Evolutionary conservation across 192 early-diverging fungal species (phyloP).

Genomic region (Chytriomyces hyalinus): DNA sequence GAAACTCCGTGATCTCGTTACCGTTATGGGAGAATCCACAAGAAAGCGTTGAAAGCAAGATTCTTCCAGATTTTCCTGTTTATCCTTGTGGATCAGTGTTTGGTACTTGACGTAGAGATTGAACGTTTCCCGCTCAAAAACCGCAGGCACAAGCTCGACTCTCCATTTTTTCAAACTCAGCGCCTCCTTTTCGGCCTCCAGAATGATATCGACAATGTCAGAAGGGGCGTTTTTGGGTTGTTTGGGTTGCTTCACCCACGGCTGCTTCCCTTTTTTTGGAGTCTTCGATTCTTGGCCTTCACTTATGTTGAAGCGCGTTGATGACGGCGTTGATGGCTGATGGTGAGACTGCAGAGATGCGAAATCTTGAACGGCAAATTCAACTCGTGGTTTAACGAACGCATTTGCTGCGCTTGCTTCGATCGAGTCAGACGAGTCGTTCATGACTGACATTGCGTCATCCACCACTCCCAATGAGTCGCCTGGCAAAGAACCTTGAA

Average conservation of each 20-base stretch:
- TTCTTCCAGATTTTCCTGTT: slow-evolving; percentile 54
- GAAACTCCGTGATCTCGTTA: slow-evolving; percentile 6
- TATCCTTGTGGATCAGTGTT: slow-evolving; percentile 76
- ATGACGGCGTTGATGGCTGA: too few relatives aligned
- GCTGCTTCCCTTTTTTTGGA: slow-evolving; percentile 30
- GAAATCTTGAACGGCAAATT: too few relatives aligned
- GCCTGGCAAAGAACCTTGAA: too few relatives aligned
- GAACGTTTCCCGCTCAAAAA: slow-evolving; percentile 77
- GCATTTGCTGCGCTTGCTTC: too few relatives aligned
- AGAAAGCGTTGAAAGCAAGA: slow-evolving; percentile 70
- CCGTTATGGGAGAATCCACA: slow-evolving; percentile 71
- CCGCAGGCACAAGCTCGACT: slow-evolving; percentile 61
- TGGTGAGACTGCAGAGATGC: too few relatives aligned
- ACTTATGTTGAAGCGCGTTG: too few relatives aligned
- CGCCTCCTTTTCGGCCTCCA: slow-evolving; percentile 14
- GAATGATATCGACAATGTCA: slow-evolving; percentile 20
- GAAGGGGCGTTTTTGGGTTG: slow-evolving; percentile 10
- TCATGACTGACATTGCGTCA: too few relatives aligned
- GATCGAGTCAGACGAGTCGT: too few relatives aligned
- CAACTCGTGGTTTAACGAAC: too few relatives aligned
- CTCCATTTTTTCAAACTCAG: slow-evolving; percentile 22
- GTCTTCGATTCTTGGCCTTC: too few relatives aligned
- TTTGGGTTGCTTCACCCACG: slow-evolving; percentile 34
- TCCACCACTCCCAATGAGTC: too few relatives aligned
- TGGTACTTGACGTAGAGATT: slow-evolving; percentile 85